Base-by-base conservation (phyloP, 495 filamentous ascomycete species). In the Daldinia decipiens region DNA sequence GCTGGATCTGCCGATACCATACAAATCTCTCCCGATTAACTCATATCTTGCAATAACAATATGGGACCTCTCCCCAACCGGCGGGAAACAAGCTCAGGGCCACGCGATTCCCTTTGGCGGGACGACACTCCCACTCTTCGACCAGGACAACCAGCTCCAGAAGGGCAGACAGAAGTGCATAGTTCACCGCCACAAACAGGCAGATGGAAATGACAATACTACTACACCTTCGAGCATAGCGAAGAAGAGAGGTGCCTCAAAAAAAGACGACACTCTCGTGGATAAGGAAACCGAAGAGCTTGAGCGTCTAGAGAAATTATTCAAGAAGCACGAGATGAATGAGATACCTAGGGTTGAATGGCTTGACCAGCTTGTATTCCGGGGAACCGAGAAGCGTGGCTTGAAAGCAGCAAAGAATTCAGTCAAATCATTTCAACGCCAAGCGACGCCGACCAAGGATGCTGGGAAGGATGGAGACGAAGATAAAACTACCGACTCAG, bases 311-410 rank as follows among this genome's bases (percentile, higher is more conserved):
- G 93, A 97, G 76, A 89, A 88, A 58, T 74, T 98, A 52, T 91
- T 99, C 73, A 99, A 99, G 82, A 96, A 97, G 78, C 96, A 98
- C 73, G 95, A 99, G 76, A 95, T 98, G 89, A 93, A 93, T 24
- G 95, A 98, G 73, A 94, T 99, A 13, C 89, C 92, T 3, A 87
- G 92, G 15, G 90, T 95, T 50, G 93, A 96, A 76, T 98, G 95
- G 95, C 86, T 99, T 56, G 95, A 99, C 76, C 91, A 94, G 68
- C 83, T 98, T 65, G 93, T 97, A 6, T 98, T 97, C 75, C 90
- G 93, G 40, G 89, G 90, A 47, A 84, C 95, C 55, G 93, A 96
- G 78, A 93, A 90, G 80, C 85, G 89, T 61, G 89, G 90, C 55
- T 73, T 87, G 6, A 85, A 88, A 67, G 86, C 88, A 19, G 78